phyloP scores from a whole-genome alignment of 2,329 filamentous ascomycete species.

The Aspergillus sp. region DNA sequence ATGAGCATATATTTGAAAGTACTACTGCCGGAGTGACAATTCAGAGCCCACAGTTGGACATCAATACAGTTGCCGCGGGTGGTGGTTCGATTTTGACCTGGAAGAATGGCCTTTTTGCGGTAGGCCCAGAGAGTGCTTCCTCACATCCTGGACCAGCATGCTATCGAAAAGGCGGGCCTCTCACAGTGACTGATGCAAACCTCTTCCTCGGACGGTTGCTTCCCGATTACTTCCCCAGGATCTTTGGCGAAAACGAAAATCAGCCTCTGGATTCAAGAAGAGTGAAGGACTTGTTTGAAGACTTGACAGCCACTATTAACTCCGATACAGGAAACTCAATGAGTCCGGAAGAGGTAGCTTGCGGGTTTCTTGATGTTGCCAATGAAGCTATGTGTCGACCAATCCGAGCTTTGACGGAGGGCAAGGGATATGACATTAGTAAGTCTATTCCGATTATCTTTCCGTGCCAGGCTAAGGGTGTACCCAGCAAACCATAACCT shows the following conservation, averaged over 20 bases:
- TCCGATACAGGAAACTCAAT: slow-evolving; percentile 59
- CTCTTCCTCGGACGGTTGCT: slow-evolving; percentile 78
- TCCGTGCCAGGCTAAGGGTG: slow-evolving; percentile 9
- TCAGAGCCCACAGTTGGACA: slow-evolving; percentile 87
- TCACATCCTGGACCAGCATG: slow-evolving; percentile 89
- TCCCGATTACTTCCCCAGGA: slow-evolving; percentile 84
- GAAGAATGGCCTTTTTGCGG: slow-evolving; percentile 82
- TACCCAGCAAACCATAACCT: slow-evolving; percentile 26
- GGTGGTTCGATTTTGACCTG: slow-evolving; percentile 71
- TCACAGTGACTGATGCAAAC: slow-evolving; percentile 93
- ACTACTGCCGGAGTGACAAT: slow-evolving; percentile 89
- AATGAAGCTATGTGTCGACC: slow-evolving; percentile 79
- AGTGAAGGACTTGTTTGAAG: slow-evolving; percentile 53
- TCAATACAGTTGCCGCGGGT: slow-evolving; percentile 90
- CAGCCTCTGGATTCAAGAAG: slow-evolving; percentile 59
- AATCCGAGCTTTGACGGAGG: slow-evolving; percentile 4
- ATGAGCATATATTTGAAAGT: slow-evolving; percentile 86
- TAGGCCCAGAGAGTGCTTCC: slow-evolving; percentile 84
- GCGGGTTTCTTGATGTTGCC: slow-evolving; percentile 84
- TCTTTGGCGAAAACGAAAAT: neutral
- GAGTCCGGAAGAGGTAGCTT: slow-evolving; percentile 79
- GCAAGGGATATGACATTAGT: slow-evolving; percentile 11
- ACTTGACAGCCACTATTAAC: slow-evolving; percentile 76
- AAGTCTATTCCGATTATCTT: neutral
- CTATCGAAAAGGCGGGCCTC: slow-evolving; percentile 83